Conservation (phyloP, 371 early-diverging fungal genomes). For the Syncephalis fuscata region DNA sequence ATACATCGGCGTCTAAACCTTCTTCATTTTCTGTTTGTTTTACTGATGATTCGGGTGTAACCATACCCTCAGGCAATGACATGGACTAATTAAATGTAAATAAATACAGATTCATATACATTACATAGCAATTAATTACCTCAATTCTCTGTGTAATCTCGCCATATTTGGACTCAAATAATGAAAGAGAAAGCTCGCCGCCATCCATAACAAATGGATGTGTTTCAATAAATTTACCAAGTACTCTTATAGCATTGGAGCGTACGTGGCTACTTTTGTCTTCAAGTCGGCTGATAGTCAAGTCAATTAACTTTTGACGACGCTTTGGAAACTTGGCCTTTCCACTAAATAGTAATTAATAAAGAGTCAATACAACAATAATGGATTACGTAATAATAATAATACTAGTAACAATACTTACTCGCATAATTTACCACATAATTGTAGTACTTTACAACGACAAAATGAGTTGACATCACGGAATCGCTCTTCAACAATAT, state of each 20-base stretch:
- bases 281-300: constrained; percentile 59
- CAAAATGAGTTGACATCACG: constrained; percentile 65
- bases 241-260: constrained; percentile 67
- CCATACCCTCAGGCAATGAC: not conserved
- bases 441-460: constrained; percentile 76
- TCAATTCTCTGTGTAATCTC: constrained; percentile 42
- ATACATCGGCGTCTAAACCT: no score
- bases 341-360: constrained; percentile 3
- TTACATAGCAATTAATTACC: constrained; percentile 18
- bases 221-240: constrained; percentile 59
- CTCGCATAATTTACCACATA: constrained; percentile 63
- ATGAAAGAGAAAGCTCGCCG: constrained; percentile 46
- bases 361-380: constrained; percentile 3
- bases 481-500: constrained; percentile 79
- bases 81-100: not conserved
- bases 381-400: not conserved
- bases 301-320: constrained; percentile 45
- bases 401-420: constrained; percentile 20
- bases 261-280: constrained; percentile 85
- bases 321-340: constrained; percentile 65
- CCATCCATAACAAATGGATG: constrained; percentile 86
- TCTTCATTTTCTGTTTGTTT: constrained; percentile 3
- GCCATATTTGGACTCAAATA: constrained; percentile 41
- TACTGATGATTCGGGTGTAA: not conserved
- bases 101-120: not conserved